phyloP scores from a whole-genome alignment of 2,329 filamentous ascomycete genomes.

The Pyrenophora teres region DNA sequence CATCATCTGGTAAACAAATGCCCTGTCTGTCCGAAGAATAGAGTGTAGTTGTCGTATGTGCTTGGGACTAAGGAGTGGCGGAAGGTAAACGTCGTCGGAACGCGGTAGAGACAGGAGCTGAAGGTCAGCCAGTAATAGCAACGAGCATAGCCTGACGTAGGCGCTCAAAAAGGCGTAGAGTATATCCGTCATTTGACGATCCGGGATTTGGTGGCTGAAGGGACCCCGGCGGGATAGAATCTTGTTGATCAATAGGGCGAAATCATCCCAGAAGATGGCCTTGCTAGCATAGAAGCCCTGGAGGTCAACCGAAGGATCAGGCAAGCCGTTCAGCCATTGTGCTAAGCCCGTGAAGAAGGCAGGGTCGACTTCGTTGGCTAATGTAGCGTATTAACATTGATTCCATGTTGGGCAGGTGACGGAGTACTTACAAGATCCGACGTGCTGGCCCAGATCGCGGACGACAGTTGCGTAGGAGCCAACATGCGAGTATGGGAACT shows the following conservation, averaged over 20 bases:
- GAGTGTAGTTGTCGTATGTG: constrained; percentile 34
- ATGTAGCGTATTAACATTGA: constrained; percentile 24
- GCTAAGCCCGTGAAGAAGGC: constrained; percentile 32
- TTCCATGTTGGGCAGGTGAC: not conserved
- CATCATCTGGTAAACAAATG: constrained; percentile 32
- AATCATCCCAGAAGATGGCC: constrained; percentile 43
- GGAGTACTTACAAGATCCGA: constrained; percentile 31
- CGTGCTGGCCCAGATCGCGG: constrained; percentile 29
- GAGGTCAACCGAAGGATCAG: constrained; percentile 26
- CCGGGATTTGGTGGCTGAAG: constrained; percentile 36
- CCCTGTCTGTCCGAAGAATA: constrained; percentile 33
- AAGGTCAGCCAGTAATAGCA: constrained; percentile 34
- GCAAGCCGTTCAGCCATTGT: constrained; percentile 37
- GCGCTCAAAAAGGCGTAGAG: constrained; percentile 35
- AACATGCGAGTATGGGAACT: constrained; percentile 36
- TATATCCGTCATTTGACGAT: constrained; percentile 29
- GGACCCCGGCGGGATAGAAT: constrained; percentile 35
- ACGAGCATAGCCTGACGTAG: constrained; percentile 36
- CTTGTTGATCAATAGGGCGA: constrained; percentile 34
- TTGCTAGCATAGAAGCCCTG: constrained; percentile 35
- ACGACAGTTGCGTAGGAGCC: constrained; percentile 26
- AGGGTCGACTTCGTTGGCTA: constrained; percentile 21
- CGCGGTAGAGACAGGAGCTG: constrained; percentile 24
- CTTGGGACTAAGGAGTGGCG: constrained; percentile 32
- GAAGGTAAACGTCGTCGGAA: constrained; percentile 21